A percentile compares a stretch with the other conserved stretches of the same genome.
Conservation (phyloP, 805 yeast genomes). For the Wickerhamiella parazyma region DNA sequence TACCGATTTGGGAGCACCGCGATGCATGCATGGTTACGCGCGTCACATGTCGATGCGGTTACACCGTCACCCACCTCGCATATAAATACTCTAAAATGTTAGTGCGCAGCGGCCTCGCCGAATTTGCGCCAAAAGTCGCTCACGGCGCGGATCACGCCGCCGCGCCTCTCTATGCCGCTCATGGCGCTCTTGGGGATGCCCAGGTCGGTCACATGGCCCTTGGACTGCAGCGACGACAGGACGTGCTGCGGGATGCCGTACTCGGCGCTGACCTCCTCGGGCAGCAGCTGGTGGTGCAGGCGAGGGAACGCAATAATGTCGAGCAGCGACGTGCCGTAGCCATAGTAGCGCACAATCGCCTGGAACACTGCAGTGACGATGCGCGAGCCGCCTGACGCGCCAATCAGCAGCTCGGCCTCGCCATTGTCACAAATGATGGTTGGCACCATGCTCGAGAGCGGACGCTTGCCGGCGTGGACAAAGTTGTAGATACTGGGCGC, state of each 20-base stretch:
- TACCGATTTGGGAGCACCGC: too few relatives aligned
- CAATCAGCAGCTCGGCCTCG: conserved; percentile 53
- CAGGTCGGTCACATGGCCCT: conserved; percentile 37
- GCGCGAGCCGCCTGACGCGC: conserved; percentile 91
- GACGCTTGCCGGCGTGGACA: conserved; percentile 63
- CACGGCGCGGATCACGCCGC: conserved; percentile 51
- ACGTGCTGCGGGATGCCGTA: conserved; percentile 29
- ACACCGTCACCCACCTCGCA: too few relatives aligned
- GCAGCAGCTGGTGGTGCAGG: conserved; percentile 78
- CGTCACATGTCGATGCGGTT: too few relatives aligned
- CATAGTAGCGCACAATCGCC: conserved; percentile 55
- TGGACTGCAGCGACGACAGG: conserved; percentile 25
- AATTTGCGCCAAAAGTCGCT: conserved; percentile 84
- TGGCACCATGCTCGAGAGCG: conserved; percentile 74
- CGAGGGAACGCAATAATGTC: conserved; percentile 70
- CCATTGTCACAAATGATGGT: conserved; percentile 38
- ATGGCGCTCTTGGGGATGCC: conserved; percentile 39
- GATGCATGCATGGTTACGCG: too few relatives aligned
- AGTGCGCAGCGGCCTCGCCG: conserved; percentile 60
- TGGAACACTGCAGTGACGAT: conserved; percentile 75
- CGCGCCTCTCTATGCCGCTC: conserved; percentile 37
- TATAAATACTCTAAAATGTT: background rate
- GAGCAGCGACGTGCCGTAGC: conserved; percentile 43
- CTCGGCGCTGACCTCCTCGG: conserved; percentile 55
- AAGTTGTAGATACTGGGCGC: conserved; percentile 72